phyloP scores from a whole-genome alignment of 75 land plant species.

The Gnetum montanum region DNA sequence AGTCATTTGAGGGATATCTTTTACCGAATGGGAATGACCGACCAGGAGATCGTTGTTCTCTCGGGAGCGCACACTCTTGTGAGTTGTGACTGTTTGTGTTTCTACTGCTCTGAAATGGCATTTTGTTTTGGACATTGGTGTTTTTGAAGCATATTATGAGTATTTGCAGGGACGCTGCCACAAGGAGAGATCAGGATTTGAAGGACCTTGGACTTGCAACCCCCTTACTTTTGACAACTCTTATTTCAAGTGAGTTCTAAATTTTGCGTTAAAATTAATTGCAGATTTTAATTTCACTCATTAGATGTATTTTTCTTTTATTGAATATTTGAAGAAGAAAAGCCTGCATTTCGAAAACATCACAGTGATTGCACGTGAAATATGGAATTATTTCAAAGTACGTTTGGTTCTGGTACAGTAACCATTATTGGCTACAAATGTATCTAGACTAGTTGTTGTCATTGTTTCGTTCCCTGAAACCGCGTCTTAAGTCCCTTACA shows the following conservation, averaged over 20 bases:
- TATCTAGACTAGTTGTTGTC: too few relatives aligned
- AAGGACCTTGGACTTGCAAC: conserved; percentile 87
- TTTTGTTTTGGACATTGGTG: not conserved
- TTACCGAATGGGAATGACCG: conserved; percentile 67
- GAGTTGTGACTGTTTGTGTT: conserved; percentile 3
- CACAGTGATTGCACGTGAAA: too few relatives aligned
- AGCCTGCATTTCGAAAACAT: not conserved
- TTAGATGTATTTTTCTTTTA: not conserved
- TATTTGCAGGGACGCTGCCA: conserved; percentile 76
- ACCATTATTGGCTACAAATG: not conserved
- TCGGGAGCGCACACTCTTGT: conserved; percentile 97
- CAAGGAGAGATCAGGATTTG: conserved; percentile 97
- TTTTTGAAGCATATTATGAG: not conserved
- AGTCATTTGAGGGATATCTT: conserved; percentile 81
- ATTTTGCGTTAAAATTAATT: too few relatives aligned
- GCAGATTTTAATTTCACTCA: not conserved
- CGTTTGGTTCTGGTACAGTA: not conserved
- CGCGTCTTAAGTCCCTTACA: too few relatives aligned
- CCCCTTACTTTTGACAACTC: conserved; percentile 93
- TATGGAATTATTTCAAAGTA: not conserved
- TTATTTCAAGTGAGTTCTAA: conserved; percentile 76
- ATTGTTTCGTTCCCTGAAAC: too few relatives aligned
- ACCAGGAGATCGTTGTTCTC: conserved; percentile 88
- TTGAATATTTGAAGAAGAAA: not conserved
- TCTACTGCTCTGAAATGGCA: not conserved